Percentiles rank a stretch among this genome's conserved stretches.
Conservation (phyloP, 345 rosid genomes). For the Streptanthus diversifolius region DNA sequence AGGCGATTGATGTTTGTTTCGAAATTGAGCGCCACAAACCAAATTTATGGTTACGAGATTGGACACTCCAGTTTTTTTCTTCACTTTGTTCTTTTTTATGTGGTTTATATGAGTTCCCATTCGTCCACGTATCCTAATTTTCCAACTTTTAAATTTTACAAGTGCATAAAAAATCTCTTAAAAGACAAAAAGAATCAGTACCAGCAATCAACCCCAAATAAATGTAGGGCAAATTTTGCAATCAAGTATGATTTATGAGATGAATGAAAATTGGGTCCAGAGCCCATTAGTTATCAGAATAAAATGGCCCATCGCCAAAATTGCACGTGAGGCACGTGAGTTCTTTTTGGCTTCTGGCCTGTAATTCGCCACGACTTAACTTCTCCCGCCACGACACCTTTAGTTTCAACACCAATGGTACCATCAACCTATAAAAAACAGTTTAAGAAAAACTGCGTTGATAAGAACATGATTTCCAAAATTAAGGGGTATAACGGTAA, state of each 20-base stretch:
- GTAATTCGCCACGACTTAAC: slow-evolving; percentile 24
- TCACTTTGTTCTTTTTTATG: no score
- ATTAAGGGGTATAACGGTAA: slow-evolving; percentile 15
- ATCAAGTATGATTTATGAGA: not conserved
- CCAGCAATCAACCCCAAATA: not conserved
- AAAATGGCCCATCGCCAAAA: not conserved
- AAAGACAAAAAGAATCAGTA: not conserved
- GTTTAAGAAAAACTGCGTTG: not conserved
- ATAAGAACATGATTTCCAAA: not conserved
- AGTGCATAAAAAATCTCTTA: not conserved
- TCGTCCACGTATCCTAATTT: slow-evolving; percentile 28
- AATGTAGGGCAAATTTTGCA: not conserved
- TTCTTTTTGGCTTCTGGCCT: not conserved
- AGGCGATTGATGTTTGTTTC: slow-evolving; percentile 10
- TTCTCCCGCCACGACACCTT: slow-evolving; percentile 26
- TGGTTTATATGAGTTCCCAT: slow-evolving; percentile 20
- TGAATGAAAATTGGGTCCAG: not conserved
- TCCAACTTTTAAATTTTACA: not conserved
- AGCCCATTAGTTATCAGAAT: not conserved
- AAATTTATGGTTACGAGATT: slow-evolving; percentile 10
- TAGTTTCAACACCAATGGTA: not conserved
- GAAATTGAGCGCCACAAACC: slow-evolving; percentile 34
- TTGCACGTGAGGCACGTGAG: not conserved
- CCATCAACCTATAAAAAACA: not conserved
- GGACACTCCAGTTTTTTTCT: not conserved